These are phyloP conservation scores for Physcomitrellopsis africana DNA, from an alignment of 225 moss, liverwort and hornwort genomes.

Conservation along the genomic window DNA sequence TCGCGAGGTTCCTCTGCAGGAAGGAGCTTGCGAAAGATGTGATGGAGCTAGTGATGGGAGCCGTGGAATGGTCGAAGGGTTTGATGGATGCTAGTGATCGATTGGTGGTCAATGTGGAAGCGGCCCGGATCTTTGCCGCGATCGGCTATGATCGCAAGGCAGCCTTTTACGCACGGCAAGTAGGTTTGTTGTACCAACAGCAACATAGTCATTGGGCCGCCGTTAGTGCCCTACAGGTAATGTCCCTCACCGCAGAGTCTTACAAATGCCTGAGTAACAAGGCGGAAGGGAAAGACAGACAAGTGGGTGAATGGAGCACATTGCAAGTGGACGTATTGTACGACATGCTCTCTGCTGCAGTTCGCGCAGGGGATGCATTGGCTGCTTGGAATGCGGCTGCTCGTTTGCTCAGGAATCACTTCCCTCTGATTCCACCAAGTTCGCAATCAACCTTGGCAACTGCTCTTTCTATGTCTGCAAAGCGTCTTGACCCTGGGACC, in stretches of 20 bases:
- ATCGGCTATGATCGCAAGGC: constrained; percentile 98
- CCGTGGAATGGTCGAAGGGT: constrained; percentile 91
- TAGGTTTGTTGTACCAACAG: constrained; percentile 94
- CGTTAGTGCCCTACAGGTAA: constrained; percentile 92
- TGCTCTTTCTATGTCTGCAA: constrained; percentile 80
- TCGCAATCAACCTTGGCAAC: constrained; percentile 79
- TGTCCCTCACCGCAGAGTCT: constrained; percentile 81
- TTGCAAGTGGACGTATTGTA: constrained; percentile 94
- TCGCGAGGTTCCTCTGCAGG: constrained; percentile 94
- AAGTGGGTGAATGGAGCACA: constrained; percentile 86
- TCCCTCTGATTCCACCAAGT: constrained; percentile 85
- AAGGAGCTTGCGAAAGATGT: constrained; percentile 89
- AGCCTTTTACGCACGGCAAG: constrained; percentile 94
- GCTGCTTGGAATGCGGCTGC: constrained; percentile 98
- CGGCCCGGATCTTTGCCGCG: constrained; percentile 85
- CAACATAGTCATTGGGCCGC: constrained; percentile 99
- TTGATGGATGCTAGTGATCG: constrained; percentile 99
- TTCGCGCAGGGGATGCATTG: constrained; percentile 92
- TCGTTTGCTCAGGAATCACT: constrained; percentile 86
- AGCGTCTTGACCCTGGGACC: constrained; percentile 86
- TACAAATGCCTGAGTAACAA: constrained; percentile 77
- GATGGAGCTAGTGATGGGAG: constrained; percentile 82
- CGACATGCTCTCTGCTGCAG: constrained; percentile 94
- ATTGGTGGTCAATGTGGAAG: constrained; percentile 96
- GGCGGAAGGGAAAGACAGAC: constrained; percentile 55